Base-by-base conservation (phyloP, 164 flowering plant species). In the Pachysandra terminalis region DNA sequence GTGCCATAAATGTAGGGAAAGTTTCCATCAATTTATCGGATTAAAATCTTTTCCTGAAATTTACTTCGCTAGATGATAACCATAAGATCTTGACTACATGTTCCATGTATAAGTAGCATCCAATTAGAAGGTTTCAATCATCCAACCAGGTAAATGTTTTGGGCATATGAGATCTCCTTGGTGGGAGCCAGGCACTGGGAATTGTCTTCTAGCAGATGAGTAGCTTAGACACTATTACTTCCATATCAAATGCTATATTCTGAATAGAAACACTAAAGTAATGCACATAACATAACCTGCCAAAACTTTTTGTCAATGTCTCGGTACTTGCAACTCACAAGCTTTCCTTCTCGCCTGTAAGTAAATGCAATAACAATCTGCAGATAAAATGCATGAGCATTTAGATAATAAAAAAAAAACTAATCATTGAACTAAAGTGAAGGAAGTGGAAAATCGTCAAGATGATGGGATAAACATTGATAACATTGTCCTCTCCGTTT, bases 291-390 rank as follows among this genome's bases (percentile, higher is more conserved):
- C 0, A 71, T 14, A 58, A 89, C 98, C 97, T 91, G 97, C 94
- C 93, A 88, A 75, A 87, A 91, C n/a, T 49, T 80, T 77, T 88
- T 94, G 65, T 66, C 41, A 23, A 80, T 66, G 56, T 71, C 83
- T 40, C 96, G 86, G 61, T 91, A 94, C 79, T 90, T 94, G 91
- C 98, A 94, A 66, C 85, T 80, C 26, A 88, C 84, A 75, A 91
- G 85, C 59, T 25, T 61, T 53, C 90, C 93, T 76, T 87, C 74
- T 76, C 81, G 71, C 54, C 85, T 72, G 66, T 88, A 94, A 13
- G 93, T 61, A 80, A 94, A 94, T 75, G 98, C 97, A 78, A 94
- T 90, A 27, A 69, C 76, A 68, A 74, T 72, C 98, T 93, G 87
- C 45, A 23, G 52, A 79, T 16, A 64, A 59, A 60, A 61, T 19